phyloP scores from a whole-genome alignment of 441 rosid genomes.

The Adansonia madagascariensis region DNA sequence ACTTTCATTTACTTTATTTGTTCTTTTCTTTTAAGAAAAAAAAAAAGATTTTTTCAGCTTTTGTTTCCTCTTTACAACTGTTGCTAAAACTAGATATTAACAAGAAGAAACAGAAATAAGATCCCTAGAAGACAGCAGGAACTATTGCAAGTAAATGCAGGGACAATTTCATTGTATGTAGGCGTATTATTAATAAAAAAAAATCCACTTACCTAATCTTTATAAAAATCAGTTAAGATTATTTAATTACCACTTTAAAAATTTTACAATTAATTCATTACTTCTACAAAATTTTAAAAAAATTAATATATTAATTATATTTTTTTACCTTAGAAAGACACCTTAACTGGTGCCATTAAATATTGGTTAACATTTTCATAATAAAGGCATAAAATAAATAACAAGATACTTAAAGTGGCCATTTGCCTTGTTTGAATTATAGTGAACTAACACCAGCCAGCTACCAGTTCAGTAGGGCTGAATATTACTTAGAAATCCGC shows the following conservation, averaged over 20 bases:
- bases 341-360: no score
- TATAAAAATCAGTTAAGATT: neutral
- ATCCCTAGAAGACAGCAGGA: neutral
- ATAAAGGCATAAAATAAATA: no score
- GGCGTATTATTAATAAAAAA: neutral
- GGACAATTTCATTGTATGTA: neutral
- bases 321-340: no score
- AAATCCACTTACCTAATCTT: neutral
- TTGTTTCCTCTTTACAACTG: constrained; percentile 3
- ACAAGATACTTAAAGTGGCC: no score
- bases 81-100: neutral
- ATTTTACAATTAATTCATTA: no score
- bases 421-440: no score
- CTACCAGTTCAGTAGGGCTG: no score
- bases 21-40: neutral
- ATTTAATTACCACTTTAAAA: neutral
- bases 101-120: neutral
- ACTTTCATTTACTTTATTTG: neutral
- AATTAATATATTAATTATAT: neutral
- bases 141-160: neutral
- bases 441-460: no score
- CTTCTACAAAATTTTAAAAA: no score
- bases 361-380: no score
- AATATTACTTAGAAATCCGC: no score
- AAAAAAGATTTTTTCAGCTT: constrained; percentile 8